Base-by-base conservation (phyloP, 192 early-diverging fungal genomes). In the Phlyctochytrium arcticum region DNA sequence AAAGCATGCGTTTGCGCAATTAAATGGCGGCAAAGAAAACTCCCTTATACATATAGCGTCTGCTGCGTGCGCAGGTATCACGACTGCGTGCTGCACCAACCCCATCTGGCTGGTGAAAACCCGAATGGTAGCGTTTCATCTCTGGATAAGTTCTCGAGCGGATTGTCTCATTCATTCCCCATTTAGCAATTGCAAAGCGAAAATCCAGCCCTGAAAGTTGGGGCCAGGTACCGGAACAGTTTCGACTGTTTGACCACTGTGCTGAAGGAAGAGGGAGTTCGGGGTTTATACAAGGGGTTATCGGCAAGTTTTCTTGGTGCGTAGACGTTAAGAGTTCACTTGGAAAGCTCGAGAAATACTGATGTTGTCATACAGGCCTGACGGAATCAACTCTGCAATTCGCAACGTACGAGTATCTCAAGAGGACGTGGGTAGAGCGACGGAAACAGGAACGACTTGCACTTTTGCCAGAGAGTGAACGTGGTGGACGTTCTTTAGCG, bases 31-130 rank as follows among this genome's bases (percentile, higher is more conserved):
- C 17, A 63, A 73, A 29, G 96, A 98, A 60, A 89, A 86, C 3
- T 54, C 93, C 6, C 15, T 78, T 34, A 87, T 99, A 2, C 92
- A 96, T 56, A 76, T 95, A 39, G 74, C 87, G 9, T 88, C 95
- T 0, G 91, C 94, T 0, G 77, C 81, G 0, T 73, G 83, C 6
- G 91, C 93, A 0, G 88, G 87, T 9, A 71, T 91, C 30, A 80
- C 90, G 5, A 92, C 89, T 4, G 89, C 92, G 0, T 84, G 88
- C 2, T 78, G 75, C n/a, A 95, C 95, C 2, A 96, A 93, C 65
- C 96, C 96, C 0, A 97, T 98, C 24, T 98, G 96, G 96, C 82
- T 98, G 44, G 85, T 98, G 36, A 98, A 98, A 65, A 98, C 95
- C 0, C 76, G 96, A 49, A 90, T 98, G 80, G 72, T 76, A 8